Base-by-base conservation (phyloP, 1,284 basidiomycete genomes). In the Sanghuangporus baumii region DNA sequence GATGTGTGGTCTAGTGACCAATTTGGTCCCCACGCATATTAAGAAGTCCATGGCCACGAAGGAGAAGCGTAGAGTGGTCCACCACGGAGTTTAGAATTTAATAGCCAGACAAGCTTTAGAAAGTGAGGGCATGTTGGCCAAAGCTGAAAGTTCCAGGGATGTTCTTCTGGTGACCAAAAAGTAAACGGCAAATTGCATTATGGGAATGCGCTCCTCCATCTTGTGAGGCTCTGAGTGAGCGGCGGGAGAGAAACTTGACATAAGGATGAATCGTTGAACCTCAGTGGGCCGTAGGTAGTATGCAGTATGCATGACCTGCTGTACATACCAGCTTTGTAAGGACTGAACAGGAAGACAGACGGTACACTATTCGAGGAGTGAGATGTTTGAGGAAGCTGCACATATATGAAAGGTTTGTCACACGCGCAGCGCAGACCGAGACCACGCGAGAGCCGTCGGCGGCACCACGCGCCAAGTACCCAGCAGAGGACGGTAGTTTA, bases 181-280 rank as follows among this genome's bases (percentile, higher is more conserved):
- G 20, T 9, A 4, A 37, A 26, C 16, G 16, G 16, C 40, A 51
- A 50, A 12, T 23, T 51, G 31, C 16, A 59, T 59, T 31, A 38
- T 34, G n/a, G 57, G 36, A 37, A 51, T 59, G 14, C 51, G 57
- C 2, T 34, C 20, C 40, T 47, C n/a, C 50, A 31, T 40, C n/a
- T 52, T 38, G 14, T 26, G 12, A 6, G 36, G 20, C 16, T 4
- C 31, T 23, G 46, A 34, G 40, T 23, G 12, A 12, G 18, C 40
- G 37, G 20, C 26, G 52, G 36, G 55, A 56, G 48, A 51, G 23
- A 31, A 37, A 48, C n/a, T 41, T 26, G 36, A 59, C 14, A 37
- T n/a, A 26, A 51, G 57, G 48, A 23, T 59, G 20, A 59, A 51
- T 37, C 26, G 18, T 51, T 59, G 57, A 59, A n/a, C 47, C 57